phyloP scores from a whole-genome alignment of 1,284 basidiomycete species.

The Neotropicomus parvogracilis region DNA sequence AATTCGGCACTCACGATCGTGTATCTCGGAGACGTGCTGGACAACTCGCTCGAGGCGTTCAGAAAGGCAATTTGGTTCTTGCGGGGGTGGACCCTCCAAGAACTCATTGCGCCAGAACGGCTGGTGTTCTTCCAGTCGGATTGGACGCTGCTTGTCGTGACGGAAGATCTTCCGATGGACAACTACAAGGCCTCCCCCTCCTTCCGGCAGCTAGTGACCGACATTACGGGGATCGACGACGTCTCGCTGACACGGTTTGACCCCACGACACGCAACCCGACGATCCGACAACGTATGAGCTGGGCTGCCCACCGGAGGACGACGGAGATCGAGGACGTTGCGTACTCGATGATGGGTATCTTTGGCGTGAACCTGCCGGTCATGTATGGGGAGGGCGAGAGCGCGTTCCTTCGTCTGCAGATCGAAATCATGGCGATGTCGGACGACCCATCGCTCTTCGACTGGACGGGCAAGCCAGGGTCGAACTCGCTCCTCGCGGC shows the following conservation, averaged over 20 bases:
- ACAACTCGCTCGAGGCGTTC: constrained; percentile 14
- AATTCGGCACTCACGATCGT: constrained; percentile 23
- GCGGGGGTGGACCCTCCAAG: constrained; percentile 26
- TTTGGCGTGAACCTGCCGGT: constrained; percentile 24
- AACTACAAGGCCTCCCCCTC: constrained; percentile 19
- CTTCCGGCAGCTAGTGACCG: constrained; percentile 16
- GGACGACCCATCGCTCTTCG: constrained; percentile 21
- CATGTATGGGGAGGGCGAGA: constrained; percentile 23
- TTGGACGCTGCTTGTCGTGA: constrained; percentile 17
- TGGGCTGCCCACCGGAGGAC: constrained; percentile 25
- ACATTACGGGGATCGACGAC: constrained; percentile 23
- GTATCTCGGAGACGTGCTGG: constrained; percentile 20
- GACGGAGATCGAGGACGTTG: constrained; percentile 22
- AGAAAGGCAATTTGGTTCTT: constrained; percentile 20
- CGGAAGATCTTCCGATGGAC: constrained; percentile 16
- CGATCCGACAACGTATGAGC: constrained; percentile 25
- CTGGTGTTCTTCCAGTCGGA: constrained; percentile 23
- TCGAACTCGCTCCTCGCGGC: constrained; percentile 17
- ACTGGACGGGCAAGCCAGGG: constrained; percentile 20
- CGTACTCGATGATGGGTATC: constrained; percentile 25
- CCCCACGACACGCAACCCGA: constrained; percentile 9
- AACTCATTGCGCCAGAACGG: constrained; percentile 20
- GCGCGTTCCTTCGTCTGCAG: constrained; percentile 22
- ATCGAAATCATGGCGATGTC: constrained; percentile 24
- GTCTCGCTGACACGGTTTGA: constrained; percentile 18